A percentile compares a stretch with the other conserved stretches of the same genome.
These are phyloP conservation scores for Fusarium guadeloupense DNA, from an alignment of 2,329 filamentous ascomycete species.

Conservation along the genomic window DNA sequence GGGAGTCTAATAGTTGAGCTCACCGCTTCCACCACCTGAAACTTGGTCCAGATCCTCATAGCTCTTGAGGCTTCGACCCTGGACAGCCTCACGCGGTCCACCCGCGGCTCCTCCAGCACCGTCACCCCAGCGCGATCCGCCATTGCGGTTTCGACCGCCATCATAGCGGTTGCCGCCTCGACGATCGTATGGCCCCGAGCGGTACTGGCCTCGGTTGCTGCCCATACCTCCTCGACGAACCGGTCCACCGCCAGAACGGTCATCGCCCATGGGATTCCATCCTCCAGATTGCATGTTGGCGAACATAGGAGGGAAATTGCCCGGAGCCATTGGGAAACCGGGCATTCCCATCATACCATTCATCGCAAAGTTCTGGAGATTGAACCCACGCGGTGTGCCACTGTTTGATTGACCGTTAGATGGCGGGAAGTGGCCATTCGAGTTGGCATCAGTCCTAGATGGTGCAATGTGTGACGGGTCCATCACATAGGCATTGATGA, in stretches of 20 bases:
- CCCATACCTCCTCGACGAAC: conserved; percentile 72
- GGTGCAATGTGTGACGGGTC: conserved; percentile 95
- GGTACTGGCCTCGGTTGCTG: conserved; percentile 63
- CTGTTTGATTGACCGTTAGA: conserved; percentile 77
- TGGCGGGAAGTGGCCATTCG: conserved; percentile 93
- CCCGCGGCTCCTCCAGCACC: conserved; percentile 80
- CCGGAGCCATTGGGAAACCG: conserved; percentile 62
- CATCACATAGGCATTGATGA: conserved; percentile 93
- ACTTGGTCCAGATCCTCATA: conserved; percentile 97
- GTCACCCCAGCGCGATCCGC: conserved; percentile 73
- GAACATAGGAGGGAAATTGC: conserved; percentile 64
- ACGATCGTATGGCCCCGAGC: conserved; percentile 79
- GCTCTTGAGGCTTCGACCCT: conserved; percentile 91
- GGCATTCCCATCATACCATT: conserved; percentile 68
- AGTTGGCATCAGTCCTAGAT: conserved; percentile 91
- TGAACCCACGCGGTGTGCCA: conserved; percentile 93
- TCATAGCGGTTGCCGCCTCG: conserved; percentile 66
- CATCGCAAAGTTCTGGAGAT: conserved; percentile 76
- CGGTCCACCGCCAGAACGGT: conserved; percentile 73
- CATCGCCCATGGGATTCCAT: conserved; percentile 63
- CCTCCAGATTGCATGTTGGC: conserved; percentile 58
- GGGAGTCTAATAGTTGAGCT: conserved; percentile 83
- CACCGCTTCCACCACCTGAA: conserved; percentile 76
- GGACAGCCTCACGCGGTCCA: conserved; percentile 89
- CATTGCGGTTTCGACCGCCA: conserved; percentile 58